phyloP scores from a whole-genome alignment of 805 yeast species.

The Candida fluviatilis region DNA sequence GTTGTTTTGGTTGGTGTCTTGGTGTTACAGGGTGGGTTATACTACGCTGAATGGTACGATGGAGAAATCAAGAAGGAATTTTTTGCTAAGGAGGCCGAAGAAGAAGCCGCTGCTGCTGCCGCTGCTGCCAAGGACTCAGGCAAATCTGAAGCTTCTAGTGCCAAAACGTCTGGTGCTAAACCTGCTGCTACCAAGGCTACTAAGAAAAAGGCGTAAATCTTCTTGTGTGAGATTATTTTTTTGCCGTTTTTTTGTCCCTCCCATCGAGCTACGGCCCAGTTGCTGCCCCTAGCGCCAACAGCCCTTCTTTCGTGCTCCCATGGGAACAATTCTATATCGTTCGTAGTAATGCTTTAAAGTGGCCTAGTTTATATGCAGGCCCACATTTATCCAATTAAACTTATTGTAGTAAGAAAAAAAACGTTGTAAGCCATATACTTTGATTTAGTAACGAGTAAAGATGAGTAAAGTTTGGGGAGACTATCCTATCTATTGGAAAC shows the following conservation, averaged over 20 bases:
- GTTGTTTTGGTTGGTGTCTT: conserved; percentile 74
- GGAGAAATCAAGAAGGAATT: conserved; percentile 29
- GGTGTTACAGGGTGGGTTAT: conserved; percentile 81
- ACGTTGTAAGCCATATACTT: background rate
- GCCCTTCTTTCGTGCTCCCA: background rate
- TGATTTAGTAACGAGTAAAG: background rate
- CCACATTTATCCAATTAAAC: conserved; percentile 10
- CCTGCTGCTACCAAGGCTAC: conserved; percentile 13
- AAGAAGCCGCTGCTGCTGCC: conserved; percentile 15
- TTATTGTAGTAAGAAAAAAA: conserved; percentile 2
- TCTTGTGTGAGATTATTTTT: no score
- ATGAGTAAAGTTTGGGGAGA: conserved; percentile 38
- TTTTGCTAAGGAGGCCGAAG: conserved; percentile 23
- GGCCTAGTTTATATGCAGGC: conserved; percentile 2
- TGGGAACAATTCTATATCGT: background rate
- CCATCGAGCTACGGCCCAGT: no score
- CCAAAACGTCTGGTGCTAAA: conserved; percentile 10
- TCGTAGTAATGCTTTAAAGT: background rate
- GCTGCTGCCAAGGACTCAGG: conserved; percentile 10
- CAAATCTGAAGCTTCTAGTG: conserved; percentile 7
- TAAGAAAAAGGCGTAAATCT: conserved; percentile 10
- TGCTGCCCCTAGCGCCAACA: background rate
- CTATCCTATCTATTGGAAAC: conserved; percentile 55
- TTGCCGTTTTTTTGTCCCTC: no score
- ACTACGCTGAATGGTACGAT: conserved; percentile 74